Base-by-base conservation (phyloP, 305 asterid genomes). In the Plantago coronopus region DNA sequence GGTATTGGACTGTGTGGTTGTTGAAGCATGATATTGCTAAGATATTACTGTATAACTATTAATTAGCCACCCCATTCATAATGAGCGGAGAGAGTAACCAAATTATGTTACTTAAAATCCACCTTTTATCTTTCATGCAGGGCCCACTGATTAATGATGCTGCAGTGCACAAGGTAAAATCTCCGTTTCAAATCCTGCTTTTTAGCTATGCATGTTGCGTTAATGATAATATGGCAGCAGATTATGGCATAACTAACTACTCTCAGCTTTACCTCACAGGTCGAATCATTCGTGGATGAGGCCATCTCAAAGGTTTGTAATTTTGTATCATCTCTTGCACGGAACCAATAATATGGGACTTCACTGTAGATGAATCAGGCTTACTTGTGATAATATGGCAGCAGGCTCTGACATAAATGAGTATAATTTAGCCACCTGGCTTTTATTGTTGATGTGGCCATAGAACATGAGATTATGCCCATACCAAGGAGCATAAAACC, bases 121-220 rank as follows among this genome's bases (percentile, higher is more conserved):
- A 57, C 48, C 48, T 29, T 67, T 61, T 21, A 51, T 38, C 44
- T 64, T 59, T 54, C 57, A 37, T 70, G 61, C 80, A 89, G 94
- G 99, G 99, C 23, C 99, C 99, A 69, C 72, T 94, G 75, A 89
- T 94, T 58, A 94, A 89, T 73, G 96, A 87, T 65, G 90, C 91
- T 61, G 99, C 97, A 17, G 66, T 94, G 53, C 78, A 79, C 49
- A 94, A 94, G 88, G 97, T 90, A 55, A 59, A 68, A 66, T 57
- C 48, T 71, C 61, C 62, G 57, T 67, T 69, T 50, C 50, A 50
- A 37, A 48, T 56, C 61, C 65, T 67, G 55, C 21, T 34, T 69
- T 54, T 46, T 19, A 60, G 64, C 48, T 54, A 14, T n/a, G 51
- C 64, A 62, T 23, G 29, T 57, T 59, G n/a, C 48, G 17, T 15